Conservation (phyloP, 768 basidiomycete genomes). For the Tulasnella sp. region DNA sequence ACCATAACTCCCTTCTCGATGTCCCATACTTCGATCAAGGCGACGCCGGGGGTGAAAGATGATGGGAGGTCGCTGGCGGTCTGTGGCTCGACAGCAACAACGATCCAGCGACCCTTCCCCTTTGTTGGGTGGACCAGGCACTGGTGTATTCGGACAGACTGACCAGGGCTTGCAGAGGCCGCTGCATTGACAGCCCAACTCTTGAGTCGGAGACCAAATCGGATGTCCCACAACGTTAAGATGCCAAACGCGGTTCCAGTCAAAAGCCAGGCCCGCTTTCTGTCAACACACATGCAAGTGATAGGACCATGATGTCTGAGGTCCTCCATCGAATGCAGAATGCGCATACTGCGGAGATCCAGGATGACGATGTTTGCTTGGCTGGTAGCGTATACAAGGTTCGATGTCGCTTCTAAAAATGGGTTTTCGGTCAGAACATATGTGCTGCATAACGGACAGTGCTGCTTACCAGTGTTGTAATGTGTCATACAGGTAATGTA, state of each 20-base stretch:
- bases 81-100: constrained; percentile 63
- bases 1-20: constrained; percentile 72
- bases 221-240: constrained; percentile 87
- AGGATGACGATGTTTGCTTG: constrained; percentile 66
- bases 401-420: constrained; percentile 59
- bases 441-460: neutral
- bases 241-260: constrained; percentile 81
- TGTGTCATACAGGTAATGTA: constrained; percentile 80
- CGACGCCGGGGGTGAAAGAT: constrained; percentile 34
- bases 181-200: constrained; percentile 67
- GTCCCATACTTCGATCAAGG: constrained; percentile 84
- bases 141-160: constrained; percentile 53
- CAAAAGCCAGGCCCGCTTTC: constrained; percentile 78
- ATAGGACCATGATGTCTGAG: constrained; percentile 82
- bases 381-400: constrained; percentile 78
- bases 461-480: constrained; percentile 56
- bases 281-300: constrained; percentile 74
- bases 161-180: constrained; percentile 14
- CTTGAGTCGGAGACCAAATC: constrained; percentile 82
- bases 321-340: constrained; percentile 70
- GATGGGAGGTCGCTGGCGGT: constrained; percentile 1
- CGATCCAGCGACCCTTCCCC: constrained; percentile 83
- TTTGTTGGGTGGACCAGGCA: constrained; percentile 76
- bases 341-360: constrained; percentile 78
- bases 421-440: neutral